Conservation (phyloP, 78 protist genomes). For the Creolimax fragrantissima region DNA sequence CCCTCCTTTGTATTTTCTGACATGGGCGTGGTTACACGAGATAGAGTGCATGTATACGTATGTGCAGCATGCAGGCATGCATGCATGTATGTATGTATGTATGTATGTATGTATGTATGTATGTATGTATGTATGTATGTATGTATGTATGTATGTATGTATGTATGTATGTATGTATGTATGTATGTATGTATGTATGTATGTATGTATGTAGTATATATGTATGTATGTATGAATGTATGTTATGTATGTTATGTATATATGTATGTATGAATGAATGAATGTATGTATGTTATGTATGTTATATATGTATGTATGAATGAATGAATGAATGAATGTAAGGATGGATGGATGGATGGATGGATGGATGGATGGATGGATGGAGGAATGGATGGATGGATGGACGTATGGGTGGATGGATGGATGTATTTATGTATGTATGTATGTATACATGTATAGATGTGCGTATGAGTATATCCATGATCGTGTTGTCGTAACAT, state of each 20-base stretch:
- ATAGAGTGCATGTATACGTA: not conserved
- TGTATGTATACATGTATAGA: not conserved
- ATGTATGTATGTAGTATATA: too few relatives aligned
- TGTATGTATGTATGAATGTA: not conserved
- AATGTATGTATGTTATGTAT: not conserved
- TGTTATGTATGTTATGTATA: too few relatives aligned
- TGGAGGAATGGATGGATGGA: not conserved
- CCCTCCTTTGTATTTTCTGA: not conserved
- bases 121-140: not conserved
- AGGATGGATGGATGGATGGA: not conserved
- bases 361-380: not conserved
- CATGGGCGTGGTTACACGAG: too few relatives aligned
- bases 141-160: not conserved
- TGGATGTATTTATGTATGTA: not conserved
- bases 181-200: too few relatives aligned
- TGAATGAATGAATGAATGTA: not conserved
- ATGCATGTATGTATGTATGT: not conserved
- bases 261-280: not conserved
- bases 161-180: not conserved
- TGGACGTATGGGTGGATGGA: not conserved
- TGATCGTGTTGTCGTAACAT: not conserved
- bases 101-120: not conserved
- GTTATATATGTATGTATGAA: not conserved
- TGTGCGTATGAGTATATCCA: not conserved
- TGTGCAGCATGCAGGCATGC: not conserved